phyloP scores from a whole-genome alignment of 495 filamentous ascomycete genomes.

The Extremus antarcticus region DNA sequence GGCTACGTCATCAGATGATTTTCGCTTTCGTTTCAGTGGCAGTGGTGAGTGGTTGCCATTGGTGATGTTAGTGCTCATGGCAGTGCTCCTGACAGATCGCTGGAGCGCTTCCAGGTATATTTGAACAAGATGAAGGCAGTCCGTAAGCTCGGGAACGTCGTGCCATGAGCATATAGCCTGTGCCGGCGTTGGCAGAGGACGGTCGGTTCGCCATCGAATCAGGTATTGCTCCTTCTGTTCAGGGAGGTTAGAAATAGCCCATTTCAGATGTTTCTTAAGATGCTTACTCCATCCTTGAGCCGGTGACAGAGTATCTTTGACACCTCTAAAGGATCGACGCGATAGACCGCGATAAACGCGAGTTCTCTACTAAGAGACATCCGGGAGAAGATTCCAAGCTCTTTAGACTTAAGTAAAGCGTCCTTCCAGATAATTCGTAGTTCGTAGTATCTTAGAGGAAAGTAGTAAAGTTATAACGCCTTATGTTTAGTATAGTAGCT shows the following conservation, averaged over 20 bases:
- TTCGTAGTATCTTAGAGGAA: not conserved
- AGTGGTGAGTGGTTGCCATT: too few relatives aligned
- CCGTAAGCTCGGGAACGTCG: constrained; percentile 21
- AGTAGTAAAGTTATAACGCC: too few relatives aligned
- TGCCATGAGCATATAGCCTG: constrained; percentile 28
- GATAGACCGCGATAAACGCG: not conserved
- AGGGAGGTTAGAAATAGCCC: not conserved
- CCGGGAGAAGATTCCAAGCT: too few relatives aligned
- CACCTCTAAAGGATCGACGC: constrained; percentile 2
- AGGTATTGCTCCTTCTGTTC: constrained; percentile 29
- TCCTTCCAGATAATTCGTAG: not conserved
- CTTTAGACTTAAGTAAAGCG: not conserved
- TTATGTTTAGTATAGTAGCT: too few relatives aligned
- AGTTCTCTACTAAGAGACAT: not conserved
- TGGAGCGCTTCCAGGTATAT: constrained; percentile 29
- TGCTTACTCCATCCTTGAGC: constrained; percentile 10
- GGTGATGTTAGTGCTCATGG: not conserved
- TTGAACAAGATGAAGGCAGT: constrained; percentile 26
- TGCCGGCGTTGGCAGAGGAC: not conserved
- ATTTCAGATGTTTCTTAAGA: too few relatives aligned
- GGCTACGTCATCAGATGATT: constrained; percentile 20
- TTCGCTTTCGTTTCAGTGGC: constrained; percentile 21
- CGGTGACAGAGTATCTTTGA: constrained; percentile 18
- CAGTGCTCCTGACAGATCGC: not conserved
- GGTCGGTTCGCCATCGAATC: constrained; percentile 23